Conservation (phyloP, 2,329 filamentous ascomycete genomes). For the Colletotrichum cereale region DNA sequence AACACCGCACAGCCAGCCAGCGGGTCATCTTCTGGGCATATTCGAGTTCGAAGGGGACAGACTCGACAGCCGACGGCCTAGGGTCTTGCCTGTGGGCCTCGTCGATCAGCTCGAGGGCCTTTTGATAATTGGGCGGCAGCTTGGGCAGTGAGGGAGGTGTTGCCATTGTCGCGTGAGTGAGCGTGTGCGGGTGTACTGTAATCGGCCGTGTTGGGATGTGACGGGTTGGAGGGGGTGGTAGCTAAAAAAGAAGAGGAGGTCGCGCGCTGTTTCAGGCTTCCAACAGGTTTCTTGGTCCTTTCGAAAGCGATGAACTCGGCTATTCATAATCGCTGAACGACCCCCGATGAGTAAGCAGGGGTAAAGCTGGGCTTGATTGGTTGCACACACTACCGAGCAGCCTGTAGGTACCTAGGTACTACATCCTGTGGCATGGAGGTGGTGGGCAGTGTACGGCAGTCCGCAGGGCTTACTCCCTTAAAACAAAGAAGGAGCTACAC, state of each 20-base stretch:
- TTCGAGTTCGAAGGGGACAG: constrained; percentile 81
- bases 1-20: constrained; percentile 73
- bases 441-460: too few species aligned
- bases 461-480: too few species aligned
- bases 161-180: constrained; percentile 15
- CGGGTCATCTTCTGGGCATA: constrained; percentile 84
- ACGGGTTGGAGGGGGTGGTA: constrained; percentile 1
- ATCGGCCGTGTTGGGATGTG: neutral
- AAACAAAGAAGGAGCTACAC: too few species aligned
- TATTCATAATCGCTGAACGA: neutral
- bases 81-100: constrained; percentile 63
- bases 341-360: constrained; percentile 28
- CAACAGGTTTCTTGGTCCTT: constrained; percentile 1
- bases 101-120: constrained; percentile 78
- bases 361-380: neutral
- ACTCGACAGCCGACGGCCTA: constrained; percentile 54
- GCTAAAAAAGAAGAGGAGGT: constrained; percentile 3
- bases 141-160: constrained; percentile 43
- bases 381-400: neutral
- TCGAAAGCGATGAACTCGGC: neutral
- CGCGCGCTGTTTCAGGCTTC: constrained; percentile 16
- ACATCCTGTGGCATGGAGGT: too few species aligned
- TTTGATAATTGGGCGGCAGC: constrained; percentile 56
- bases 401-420: neutral
- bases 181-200: neutral